Base-by-base conservation (phyloP, 768 basidiomycete species). In the Suillus decipiens region DNA sequence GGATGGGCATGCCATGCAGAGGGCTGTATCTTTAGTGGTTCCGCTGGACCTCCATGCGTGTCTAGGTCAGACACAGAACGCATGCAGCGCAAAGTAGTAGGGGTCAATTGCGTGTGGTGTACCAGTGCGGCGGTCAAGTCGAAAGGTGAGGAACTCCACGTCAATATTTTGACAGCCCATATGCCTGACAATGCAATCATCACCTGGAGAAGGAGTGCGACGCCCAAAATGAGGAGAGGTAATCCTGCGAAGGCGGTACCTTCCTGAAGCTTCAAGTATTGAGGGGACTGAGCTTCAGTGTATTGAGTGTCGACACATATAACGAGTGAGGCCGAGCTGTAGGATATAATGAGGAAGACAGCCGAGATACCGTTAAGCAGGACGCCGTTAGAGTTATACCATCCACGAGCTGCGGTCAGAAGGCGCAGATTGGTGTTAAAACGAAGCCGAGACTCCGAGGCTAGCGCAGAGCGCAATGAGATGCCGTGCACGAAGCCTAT, bases 81-180 rank as follows among this genome's bases (percentile, higher is more conserved):
- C 74, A 75, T 76, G 34, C 75, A 73, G 8, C 59, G 71, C 1
- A 66, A 68, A 2, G 63, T 48, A 24, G 67, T 63, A 1, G 63
- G 67, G 5, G 68, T 1, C 48, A 75, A 69, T 12, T 68, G 68
- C 0, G 67, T 66, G 15, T 75, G 69, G 17, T 72, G 69, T 14
- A 76, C 64, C 24, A 75, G 64, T 2, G 74, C 74, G 2, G 75
- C 74, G 1, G 73, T 72, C 1, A 70, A 63, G 19, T 73, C 72
- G 22, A 77, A 67, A 19, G 72, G 64, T 1, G 74, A 75, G 31
- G 74, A 71, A n/a, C 75, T 76, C 75, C 75, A 75, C 7, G 72
- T 75, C 51, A 70, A 43, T 36, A 75, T 64, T 56, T 70, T 65
- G 19, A 71, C 68, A n/a, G 62, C 34, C 22, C 62, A 48, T 19